A percentile compares a stretch with the other conserved stretches of the same genome.
phyloP scores from a whole-genome alignment of 805 yeast species.

The Yarrowia porcina region DNA sequence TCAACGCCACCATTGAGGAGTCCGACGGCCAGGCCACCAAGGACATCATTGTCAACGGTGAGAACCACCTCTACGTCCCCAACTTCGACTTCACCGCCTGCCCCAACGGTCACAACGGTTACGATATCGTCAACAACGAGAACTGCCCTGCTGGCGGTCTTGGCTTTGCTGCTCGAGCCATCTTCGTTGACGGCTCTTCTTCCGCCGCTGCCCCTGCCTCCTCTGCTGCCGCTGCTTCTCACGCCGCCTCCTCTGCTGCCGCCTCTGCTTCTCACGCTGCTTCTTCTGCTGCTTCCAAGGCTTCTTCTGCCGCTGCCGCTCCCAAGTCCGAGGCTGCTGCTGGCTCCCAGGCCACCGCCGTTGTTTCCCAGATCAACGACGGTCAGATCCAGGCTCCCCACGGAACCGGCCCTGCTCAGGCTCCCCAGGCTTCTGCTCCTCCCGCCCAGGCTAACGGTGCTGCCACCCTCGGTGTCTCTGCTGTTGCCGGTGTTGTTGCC shows the following conservation, averaged over 20 bases:
- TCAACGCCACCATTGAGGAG: not conserved
- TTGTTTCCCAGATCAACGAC: conserved; percentile 14
- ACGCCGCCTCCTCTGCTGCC: not conserved
- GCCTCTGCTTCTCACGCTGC: not conserved
- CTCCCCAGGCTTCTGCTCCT: not conserved
- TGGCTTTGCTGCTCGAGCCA: not conserved
- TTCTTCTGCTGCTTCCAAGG: not conserved
- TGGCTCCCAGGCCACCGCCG: not conserved
- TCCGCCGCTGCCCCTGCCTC: not conserved
- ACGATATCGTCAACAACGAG: not conserved
- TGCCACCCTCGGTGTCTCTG: conserved; percentile 10
- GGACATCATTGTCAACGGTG: conserved; percentile 1
- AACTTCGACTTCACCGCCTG: conserved; percentile 8
- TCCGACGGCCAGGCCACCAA: not conserved
- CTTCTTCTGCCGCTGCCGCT: not conserved
- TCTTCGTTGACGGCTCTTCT: not conserved
- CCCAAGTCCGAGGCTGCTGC: conserved; percentile 1
- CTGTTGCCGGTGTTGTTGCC: conserved; percentile 17
- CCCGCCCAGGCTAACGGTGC: conserved; percentile 25
- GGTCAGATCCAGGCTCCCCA: conserved; percentile 21
- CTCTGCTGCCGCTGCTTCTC: not conserved
- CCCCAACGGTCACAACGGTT: not conserved
- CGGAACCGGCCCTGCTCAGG: not conserved
- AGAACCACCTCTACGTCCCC: conserved; percentile 16
- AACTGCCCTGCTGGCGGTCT: not conserved